Base-by-base conservation (phyloP, 148 eudicot genomes). In the Camellia sinensis region DNA sequence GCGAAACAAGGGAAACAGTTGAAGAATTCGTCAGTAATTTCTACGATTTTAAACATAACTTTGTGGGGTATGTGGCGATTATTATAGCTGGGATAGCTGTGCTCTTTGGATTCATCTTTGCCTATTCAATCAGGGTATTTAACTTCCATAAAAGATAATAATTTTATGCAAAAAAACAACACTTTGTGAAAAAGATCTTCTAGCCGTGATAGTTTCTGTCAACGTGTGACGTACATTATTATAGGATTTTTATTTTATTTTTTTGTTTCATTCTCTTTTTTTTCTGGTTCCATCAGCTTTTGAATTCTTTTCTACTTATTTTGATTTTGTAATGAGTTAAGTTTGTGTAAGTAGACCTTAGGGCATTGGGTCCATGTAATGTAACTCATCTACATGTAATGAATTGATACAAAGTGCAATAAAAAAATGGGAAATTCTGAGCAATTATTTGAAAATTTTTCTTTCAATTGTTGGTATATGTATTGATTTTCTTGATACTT, bases 81-180 rank as follows among this genome's bases (percentile, higher is more conserved):
- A 86, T 89, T 22, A 79, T 89, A 19, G 78, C 84, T 6, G 90
- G 84, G 19, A 71, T 87, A 1, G 80, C 84, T 21, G 81, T 86
- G 15, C 73, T 87, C 18, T 91, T 91, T 74, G 92, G 87, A 29
- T 70, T 85, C 65, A 81, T 85, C 73, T 91, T 87, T 22, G 92
- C 94, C 61, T 89, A 76, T 17, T 84, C 87, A 40, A 85, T 91
- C 73, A 89, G 75, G 89, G 78, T 83, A 76, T 87, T 89, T 68
- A 91, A 89, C 79, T 89, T 91, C 80, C 92, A 89, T 66, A 87
- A 81, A 82, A 84, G 93, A 82, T 89, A 82, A 44, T 7, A 48
- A 17, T 13, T 2, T 12, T 13, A 56, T 5, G 21, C 13, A 14
- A 21, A 50, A 21, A 41, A 0, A 41, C 3, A 9, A 17, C 45